Evolutionary conservation across 2,329 filamentous ascomycete genomes (phyloP).

Genomic region (Trichoderma semiorbis): DNA sequence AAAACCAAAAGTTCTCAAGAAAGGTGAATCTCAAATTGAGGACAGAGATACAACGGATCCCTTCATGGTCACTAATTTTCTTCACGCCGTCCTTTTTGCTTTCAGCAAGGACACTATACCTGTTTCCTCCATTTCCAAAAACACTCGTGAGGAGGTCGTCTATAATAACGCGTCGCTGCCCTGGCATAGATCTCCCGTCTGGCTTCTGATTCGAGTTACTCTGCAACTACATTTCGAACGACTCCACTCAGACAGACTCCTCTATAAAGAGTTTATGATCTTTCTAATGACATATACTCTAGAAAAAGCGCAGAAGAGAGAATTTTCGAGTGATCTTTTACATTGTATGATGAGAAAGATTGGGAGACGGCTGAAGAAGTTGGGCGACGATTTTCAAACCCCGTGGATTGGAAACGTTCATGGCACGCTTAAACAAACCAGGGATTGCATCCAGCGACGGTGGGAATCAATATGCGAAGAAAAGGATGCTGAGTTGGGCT

Average conservation of each 20-base stretch:
- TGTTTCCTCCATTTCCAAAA: slow-evolving; percentile 41
- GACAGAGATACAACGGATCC: slow-evolving; percentile 49
- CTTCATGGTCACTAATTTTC: slow-evolving; percentile 48
- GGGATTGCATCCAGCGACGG: background rate
- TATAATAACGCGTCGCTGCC: slow-evolving; percentile 30
- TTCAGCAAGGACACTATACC: slow-evolving; percentile 31
- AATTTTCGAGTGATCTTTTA: background rate
- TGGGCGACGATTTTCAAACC: background rate
- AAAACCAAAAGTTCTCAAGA: background rate
- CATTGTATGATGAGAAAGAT: background rate
- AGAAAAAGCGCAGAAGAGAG: background rate
- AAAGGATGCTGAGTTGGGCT: background rate
- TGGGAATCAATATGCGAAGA: background rate
- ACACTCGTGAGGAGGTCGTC: slow-evolving; percentile 52
- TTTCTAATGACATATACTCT: slow-evolving; percentile 30
- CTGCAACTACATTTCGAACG: slow-evolving; percentile 9
- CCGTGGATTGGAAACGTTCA: background rate
- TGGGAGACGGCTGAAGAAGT: background rate
- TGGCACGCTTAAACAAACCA: background rate
- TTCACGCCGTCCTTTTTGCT: slow-evolving; percentile 36
- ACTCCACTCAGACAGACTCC: slow-evolving; percentile 22
- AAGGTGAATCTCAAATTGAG: slow-evolving; percentile 31
- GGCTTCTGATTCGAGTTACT: slow-evolving; percentile 19
- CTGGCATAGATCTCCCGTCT: slow-evolving; percentile 49
- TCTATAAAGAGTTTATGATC: slow-evolving; percentile 52